Evolutionary conservation across 2,329 filamentous ascomycete genomes (phyloP).

Genomic region (Pleurostoma richardsiae): DNA sequence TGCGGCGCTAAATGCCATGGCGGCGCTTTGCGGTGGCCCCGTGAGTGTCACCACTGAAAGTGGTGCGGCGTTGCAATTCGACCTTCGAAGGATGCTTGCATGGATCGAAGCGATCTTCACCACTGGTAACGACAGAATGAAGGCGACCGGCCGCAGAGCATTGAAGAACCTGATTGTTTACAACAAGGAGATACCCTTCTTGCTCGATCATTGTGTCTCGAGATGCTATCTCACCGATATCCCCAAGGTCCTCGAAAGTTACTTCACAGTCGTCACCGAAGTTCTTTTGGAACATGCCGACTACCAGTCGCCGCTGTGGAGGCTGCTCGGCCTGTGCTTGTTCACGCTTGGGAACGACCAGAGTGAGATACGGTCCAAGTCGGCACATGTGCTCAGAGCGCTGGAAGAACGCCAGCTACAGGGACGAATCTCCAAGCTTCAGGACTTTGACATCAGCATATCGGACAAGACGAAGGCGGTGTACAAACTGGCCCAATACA

Average conservation of each 20-base stretch:
- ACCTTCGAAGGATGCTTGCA: constrained; percentile 83
- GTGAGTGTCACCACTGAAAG: constrained; percentile 86
- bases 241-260: constrained; percentile 84
- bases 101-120: constrained; percentile 97
- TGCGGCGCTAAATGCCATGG: constrained; percentile 92
- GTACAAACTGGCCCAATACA: constrained; percentile 95
- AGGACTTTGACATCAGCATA: constrained; percentile 97
- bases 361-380: constrained; percentile 83
- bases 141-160: constrained; percentile 81
- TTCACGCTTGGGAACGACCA: constrained; percentile 92
- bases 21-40: constrained; percentile 79
- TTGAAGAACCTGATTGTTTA: constrained; percentile 85
- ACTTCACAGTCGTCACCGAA: constrained; percentile 87
- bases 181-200: constrained; percentile 79
- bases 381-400: constrained; percentile 71
- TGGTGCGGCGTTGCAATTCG: constrained; percentile 82
- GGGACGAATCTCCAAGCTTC: constrained; percentile 75
- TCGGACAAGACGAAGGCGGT: constrained; percentile 98
- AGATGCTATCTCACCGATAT: constrained; percentile 82
- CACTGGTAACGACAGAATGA: constrained; percentile 85
- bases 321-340: constrained; percentile 78
- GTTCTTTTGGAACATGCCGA: constrained; percentile 80
- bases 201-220: constrained; percentile 85
- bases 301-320: constrained; percentile 85
- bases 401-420: constrained; percentile 77